Evolutionary conservation across 129 eudicot genomes (phyloP), one percentile per base, ranked within the genome.

Genomic region (Tagetes patula): DNA sequence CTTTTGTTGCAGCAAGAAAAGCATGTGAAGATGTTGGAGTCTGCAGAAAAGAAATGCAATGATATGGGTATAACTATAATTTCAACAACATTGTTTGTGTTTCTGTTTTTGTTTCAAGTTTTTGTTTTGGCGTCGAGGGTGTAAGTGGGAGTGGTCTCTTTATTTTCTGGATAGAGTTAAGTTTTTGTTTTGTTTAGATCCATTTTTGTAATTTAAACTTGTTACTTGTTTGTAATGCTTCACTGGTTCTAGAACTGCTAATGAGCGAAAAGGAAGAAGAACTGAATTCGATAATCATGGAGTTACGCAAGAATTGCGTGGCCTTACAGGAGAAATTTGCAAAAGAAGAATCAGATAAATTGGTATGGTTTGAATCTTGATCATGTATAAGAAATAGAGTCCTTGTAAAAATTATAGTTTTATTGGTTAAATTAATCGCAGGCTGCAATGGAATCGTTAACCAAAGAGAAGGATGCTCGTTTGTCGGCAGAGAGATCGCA

Each of bases 261-360:
- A 85, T 84, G 95, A 80, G 75, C 73, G 81, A 73, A 13, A 91
- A 88, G 86, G 97, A 91, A 74, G 99, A 95, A 70, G 97, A 95
- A 39, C 42, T 91, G 76, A 91, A 91, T 71, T 84, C 96, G 6
- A 81, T 88, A 43, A 95, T 90, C 53, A 85, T 83, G 86, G 97
- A 91, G 80, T 75, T 91, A 77, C 85, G 96, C 72, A 84, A 79
- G 83, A 86, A 85, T 72, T 71, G 75, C 61, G 72, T 77, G 0
- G 77, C 80, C 40, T 70, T 91, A 54, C 94, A 91, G 65, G 96
- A 91, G 64, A 95, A 82, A 67, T 81, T 77, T 49, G 71, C 77
- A 7, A 85, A 86, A 76, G 99, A 86, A 83, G 94, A 90, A 84
- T 75, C 79, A 5, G 96, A 86, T 74, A 88, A 91, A 67, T 40